Conservation (phyloP, 1,284 basidiomycete genomes). For the Pholiota adiposa region DNA sequence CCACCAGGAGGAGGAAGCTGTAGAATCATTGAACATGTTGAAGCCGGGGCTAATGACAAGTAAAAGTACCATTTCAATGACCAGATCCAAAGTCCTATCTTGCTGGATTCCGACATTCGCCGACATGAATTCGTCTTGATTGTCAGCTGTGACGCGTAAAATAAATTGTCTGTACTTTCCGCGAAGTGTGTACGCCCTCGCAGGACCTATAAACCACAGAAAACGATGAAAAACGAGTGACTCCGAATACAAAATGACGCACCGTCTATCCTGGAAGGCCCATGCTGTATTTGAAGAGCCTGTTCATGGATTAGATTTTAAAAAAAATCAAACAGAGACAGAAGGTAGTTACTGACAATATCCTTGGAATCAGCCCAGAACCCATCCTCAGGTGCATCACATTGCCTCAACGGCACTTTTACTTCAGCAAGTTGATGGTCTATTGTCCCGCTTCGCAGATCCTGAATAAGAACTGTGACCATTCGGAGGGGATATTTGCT, state of each 20-base stretch:
- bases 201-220: conserved; percentile 69
- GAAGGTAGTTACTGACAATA: conserved; percentile 52
- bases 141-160: conserved; percentile 60
- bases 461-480: conserved; percentile 69
- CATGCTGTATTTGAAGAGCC: conserved; percentile 58
- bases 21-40: neutral
- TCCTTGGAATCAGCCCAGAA: conserved; percentile 74
- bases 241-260: too few species aligned
- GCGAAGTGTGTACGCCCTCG: conserved; percentile 68
- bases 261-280: conserved; percentile 76
- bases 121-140: conserved; percentile 45
- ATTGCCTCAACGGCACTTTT: conserved; percentile 52
- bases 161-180: conserved; percentile 74
- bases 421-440: conserved; percentile 71
- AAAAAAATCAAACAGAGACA: too few species aligned
- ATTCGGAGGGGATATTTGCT: conserved; percentile 34
- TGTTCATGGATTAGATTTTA: conserved; percentile 26
- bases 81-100: conserved; percentile 50
- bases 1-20: conserved; percentile 35
- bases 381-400: conserved; percentile 51
- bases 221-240: too few species aligned
- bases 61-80: conserved; percentile 51
- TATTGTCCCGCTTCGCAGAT: conserved; percentile 51
- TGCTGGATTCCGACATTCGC: conserved; percentile 50
- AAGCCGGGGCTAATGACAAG: neutral